A percentile compares a stretch with the other conserved stretches of the same genome.
Evolutionary conservation across 1,139 yeast species (phyloP).

Genomic region (Pichia sp.): DNA sequence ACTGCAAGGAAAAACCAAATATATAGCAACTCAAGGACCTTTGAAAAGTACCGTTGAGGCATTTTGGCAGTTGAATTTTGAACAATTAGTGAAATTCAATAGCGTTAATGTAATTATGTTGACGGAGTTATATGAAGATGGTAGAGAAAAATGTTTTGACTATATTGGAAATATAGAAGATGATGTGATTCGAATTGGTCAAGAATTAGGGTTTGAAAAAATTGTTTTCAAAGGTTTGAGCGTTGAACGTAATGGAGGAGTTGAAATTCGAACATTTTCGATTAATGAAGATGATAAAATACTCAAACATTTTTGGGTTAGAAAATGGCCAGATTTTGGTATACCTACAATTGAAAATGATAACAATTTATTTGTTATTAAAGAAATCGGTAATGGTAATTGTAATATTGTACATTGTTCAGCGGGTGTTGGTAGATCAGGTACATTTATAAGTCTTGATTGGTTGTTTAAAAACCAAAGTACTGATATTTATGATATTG

Average conservation of each 20-base stretch:
- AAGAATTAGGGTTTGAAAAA: not conserved
- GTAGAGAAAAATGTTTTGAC: constrained; percentile 51
- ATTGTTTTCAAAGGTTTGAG: not conserved
- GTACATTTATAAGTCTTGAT: constrained; percentile 69
- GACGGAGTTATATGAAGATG: constrained; percentile 62
- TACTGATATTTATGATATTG: constrained; percentile 20
- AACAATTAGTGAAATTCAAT: constrained; percentile 55
- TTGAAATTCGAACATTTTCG: constrained; percentile 1
- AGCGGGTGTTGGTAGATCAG: constrained; percentile 83
- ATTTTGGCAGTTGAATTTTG: constrained; percentile 63
- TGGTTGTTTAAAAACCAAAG: constrained; percentile 32
- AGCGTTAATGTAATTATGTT: constrained; percentile 73
- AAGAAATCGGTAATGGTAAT: not conserved
- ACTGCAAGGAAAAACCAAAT: constrained; percentile 26
- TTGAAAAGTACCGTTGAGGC: constrained; percentile 39
- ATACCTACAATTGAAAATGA: constrained; percentile 39
- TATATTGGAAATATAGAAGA: constrained; percentile 22
- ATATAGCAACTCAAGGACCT: constrained; percentile 74
- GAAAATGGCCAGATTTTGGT: constrained; percentile 41
- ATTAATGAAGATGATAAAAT: not conserved
- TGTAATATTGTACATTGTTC: constrained; percentile 57
- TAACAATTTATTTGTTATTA: constrained; percentile 31
- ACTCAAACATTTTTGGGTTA: constrained; percentile 12
- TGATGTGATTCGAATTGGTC: not conserved
- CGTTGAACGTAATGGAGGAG: not conserved